Conservation (phyloP, 352 stramenopile species). For the Lagenidium sp. region DNA sequence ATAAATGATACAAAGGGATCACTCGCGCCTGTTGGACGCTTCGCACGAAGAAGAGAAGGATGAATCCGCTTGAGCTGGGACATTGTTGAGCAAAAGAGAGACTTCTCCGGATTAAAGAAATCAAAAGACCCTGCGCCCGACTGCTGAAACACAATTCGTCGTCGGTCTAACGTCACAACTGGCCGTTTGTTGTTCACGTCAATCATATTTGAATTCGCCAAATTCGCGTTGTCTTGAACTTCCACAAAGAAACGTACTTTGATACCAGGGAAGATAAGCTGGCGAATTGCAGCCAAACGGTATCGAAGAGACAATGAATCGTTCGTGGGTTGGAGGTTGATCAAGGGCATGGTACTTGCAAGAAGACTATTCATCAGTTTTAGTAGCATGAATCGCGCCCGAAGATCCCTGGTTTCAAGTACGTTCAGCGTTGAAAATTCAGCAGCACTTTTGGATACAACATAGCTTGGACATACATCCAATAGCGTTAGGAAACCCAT, state of each 20-base stretch:
- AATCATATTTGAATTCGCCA: conserved; percentile 32
- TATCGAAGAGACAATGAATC: conserved; percentile 39
- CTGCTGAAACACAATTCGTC: conserved; percentile 33
- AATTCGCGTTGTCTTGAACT: conserved; percentile 58
- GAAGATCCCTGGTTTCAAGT: conserved; percentile 48
- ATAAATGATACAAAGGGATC: conserved; percentile 80
- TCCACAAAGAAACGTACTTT: conserved; percentile 70
- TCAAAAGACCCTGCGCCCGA: conserved; percentile 8
- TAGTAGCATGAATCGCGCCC: conserved; percentile 45
- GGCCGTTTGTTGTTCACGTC: conserved; percentile 44
- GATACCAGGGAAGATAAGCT: conserved; percentile 62
- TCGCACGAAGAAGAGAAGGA: conserved; percentile 40
- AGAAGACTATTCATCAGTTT: conserved; percentile 52
- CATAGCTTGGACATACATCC: conserved; percentile 57
- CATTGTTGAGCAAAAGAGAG: conserved; percentile 63
- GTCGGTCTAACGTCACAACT: conserved; percentile 59
- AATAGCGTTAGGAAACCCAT: conserved; percentile 49
- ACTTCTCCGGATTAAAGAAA: conserved; percentile 37
- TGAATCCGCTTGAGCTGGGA: conserved; percentile 37
- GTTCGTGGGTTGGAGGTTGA: conserved; percentile 45
- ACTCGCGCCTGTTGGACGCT: conserved; percentile 63
- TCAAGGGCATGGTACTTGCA: conserved; percentile 40
- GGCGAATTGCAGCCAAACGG: conserved; percentile 43
- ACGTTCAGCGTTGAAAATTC: conserved; percentile 26
- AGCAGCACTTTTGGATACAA: conserved; percentile 16